Evolutionary conservation across 1,139 yeast genomes (phyloP), one percentile per base, ranked within the genome.

Genomic region (Hyphopichia buzzinii): DNA sequence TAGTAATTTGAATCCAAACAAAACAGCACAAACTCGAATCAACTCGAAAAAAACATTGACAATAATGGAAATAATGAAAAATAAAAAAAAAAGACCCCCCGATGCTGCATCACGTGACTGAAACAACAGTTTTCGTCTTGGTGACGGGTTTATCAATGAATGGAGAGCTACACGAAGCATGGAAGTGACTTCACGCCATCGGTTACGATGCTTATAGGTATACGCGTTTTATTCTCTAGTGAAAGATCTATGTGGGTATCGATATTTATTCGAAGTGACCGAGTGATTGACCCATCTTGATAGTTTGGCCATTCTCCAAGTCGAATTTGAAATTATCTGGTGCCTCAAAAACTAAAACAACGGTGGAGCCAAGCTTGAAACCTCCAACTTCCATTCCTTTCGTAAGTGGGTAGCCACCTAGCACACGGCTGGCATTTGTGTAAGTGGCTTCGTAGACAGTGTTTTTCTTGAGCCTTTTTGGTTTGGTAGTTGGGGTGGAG

Each of bases 331-430:
- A 94, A 44, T 68, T 68, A 38, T 72, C 73, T 26, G 98, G 98
- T 1, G 97, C 98, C 62, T 94, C 98, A 64, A 94, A 94, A 23
- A 94, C 94, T 43, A 94, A 72, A 13, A 94, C 98, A 21, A 94
- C 95, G 0, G 99, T 94, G 26, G 95, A 84, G 0, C 99, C 99
- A 37, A 94, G 72, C 67, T 86, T 87, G 62, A 94, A 94, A 0
- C 98, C 98, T 31, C 99, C 99, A 74, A 94, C 85, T 62, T 94
- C 96, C 55, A 88, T 88, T 29, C 98, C 98, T 60, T 87, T 89
- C 17, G 79, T 69, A 41, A 92, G 73, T 2, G 99, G 98, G 53
- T 78, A 80, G 3, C 99, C 99, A 4, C 90, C 87, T 33, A 90
- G 68, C n/a, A 84, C 53, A 34, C 76, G 69, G 43, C 92, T 82